Base-by-base conservation (phyloP, 116 monocot genomes). In the Trichopus zeylanicus region DNA sequence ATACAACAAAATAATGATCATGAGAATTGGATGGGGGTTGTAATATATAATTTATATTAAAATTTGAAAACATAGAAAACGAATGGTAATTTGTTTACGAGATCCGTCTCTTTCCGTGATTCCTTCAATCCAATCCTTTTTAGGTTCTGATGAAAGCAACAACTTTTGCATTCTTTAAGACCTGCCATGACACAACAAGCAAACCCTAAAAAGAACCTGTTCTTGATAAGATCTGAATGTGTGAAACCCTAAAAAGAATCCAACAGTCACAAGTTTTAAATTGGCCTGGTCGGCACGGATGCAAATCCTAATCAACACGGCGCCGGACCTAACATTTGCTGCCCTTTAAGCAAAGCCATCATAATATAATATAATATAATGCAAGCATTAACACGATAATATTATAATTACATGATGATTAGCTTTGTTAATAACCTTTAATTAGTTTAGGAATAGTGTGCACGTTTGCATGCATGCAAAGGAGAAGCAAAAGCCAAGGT, bases 71-170 rank as follows among this genome's bases (percentile, higher is more conserved):
- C n/a, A n/a, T n/a, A n/a, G n/a, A n/a, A n/a, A n/a, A n/a, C n/a
- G n/a, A n/a, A 5, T 35, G 12, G 3, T 46, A 3, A 46, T 51
- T 51, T 51, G 51, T 24, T 51, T 51, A 51, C 31, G 32, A 33
- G 34, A 65, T 59, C 51, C 18, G 38, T 67, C 47, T 39, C 70
- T 70, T 33, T 70, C 32, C 20, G 9, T 12, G 56, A 56, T 63
- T 37, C 39, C 28, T 49, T 56, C 56, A 15, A 48, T 39, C 74
- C 21, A 51, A 63, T 19, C 19, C 66, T 51, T 70, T 76, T 49
- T 70, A 60, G 68, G 63, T 68, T 68, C 54, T 69, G 69, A 16
- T 57, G 75, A 76, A 77, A 77, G 71, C 65, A 51, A 53, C 42
- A 31, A 11, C 55, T 73, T 74, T 63, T 55, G 55, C 54, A 55